Evolutionary conservation across 768 basidiomycete genomes (phyloP).

Genomic region (Albatrellus ellisii): DNA sequence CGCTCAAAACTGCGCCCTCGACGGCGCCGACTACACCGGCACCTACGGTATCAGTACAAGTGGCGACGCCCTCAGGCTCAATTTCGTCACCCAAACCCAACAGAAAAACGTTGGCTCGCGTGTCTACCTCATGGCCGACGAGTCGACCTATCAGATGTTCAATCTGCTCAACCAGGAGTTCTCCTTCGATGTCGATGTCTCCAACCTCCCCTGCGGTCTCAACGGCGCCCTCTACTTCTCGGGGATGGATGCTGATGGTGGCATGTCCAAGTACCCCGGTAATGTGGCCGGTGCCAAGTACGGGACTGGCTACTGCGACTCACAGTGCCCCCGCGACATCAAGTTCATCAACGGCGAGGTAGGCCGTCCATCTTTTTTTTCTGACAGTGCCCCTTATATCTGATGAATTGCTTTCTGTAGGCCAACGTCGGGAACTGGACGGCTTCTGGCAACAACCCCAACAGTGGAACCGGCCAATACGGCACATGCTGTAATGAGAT

Average conservation of each 20-base stretch:
- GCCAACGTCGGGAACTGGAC: slow-evolving; percentile 35
- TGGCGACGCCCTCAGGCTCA: slow-evolving; percentile 21
- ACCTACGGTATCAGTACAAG: slow-evolving; percentile 15
- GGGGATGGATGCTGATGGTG: slow-evolving; percentile 48
- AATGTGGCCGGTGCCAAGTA: slow-evolving; percentile 50
- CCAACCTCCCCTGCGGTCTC: slow-evolving; percentile 42
- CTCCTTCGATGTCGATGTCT: slow-evolving; percentile 47
- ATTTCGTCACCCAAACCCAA: slow-evolving; percentile 19
- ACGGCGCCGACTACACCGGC: slow-evolving; percentile 17
- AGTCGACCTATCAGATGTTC: slow-evolving; percentile 32
- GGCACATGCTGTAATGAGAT: slow-evolving; percentile 48
- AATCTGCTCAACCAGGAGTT: slow-evolving; percentile 43
- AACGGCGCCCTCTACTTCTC: slow-evolving; percentile 51
- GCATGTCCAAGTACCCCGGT: slow-evolving; percentile 30
- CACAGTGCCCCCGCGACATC: slow-evolving; percentile 45
- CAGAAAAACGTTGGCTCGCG: slow-evolving; percentile 23
- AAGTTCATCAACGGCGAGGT: slow-evolving; percentile 48
- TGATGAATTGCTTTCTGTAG: slow-evolving; percentile 16
- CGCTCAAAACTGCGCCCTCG: slow-evolving; percentile 18
- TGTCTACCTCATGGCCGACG: slow-evolving; percentile 36
- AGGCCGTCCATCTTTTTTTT: slow-evolving; percentile 11
- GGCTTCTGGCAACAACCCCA: slow-evolving; percentile 23
- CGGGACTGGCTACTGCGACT: slow-evolving; percentile 56
- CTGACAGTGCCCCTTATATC: not conserved
- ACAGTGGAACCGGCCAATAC: slow-evolving; percentile 31